Conservation (phyloP, 2,329 filamentous ascomycete genomes). For the Fusarium veterinarium region DNA sequence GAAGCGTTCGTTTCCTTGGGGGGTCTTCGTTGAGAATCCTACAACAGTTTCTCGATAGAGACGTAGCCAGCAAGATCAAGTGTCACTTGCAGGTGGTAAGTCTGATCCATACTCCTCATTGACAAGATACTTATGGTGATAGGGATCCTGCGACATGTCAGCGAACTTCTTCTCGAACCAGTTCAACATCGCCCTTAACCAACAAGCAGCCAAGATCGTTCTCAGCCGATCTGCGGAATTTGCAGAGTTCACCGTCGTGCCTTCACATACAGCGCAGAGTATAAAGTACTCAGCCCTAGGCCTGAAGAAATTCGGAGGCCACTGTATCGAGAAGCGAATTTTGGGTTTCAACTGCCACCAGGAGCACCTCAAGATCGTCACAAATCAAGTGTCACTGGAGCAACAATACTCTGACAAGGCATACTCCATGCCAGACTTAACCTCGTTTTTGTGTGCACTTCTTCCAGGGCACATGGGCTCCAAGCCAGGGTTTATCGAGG, state of each 20-base stretch:
- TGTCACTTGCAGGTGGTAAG: slow-evolving; percentile 40
- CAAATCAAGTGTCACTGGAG: slow-evolving; percentile 26
- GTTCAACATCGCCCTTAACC: slow-evolving; percentile 40
- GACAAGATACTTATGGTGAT: neutral
- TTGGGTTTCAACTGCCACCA: slow-evolving; percentile 43
- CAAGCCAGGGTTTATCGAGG: slow-evolving; percentile 8
- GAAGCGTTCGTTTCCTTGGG: slow-evolving; percentile 36
- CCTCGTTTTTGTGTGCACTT: slow-evolving; percentile 28
- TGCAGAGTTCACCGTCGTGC: slow-evolving; percentile 34
- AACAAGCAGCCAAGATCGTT: slow-evolving; percentile 28
- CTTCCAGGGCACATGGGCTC: slow-evolving; percentile 14
- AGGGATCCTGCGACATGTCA: slow-evolving; percentile 40
- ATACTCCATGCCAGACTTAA: slow-evolving; percentile 40
- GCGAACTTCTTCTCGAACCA: slow-evolving; percentile 41
- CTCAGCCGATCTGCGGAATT: slow-evolving; percentile 28
- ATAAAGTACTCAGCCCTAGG: slow-evolving; percentile 36
- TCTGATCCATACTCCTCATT: neutral
- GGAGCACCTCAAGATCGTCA: slow-evolving; percentile 36
- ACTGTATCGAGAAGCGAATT: slow-evolving; percentile 32
- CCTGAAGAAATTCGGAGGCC: slow-evolving; percentile 22
- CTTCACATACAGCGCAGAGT: slow-evolving; percentile 41
- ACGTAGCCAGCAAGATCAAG: slow-evolving; percentile 31
- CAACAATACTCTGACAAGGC: slow-evolving; percentile 27
- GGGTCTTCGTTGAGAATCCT: slow-evolving; percentile 39
- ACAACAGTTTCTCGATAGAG: slow-evolving; percentile 30